Base-by-base conservation (phyloP, 495 filamentous ascomycete genomes). In the Platismatia glauca region DNA sequence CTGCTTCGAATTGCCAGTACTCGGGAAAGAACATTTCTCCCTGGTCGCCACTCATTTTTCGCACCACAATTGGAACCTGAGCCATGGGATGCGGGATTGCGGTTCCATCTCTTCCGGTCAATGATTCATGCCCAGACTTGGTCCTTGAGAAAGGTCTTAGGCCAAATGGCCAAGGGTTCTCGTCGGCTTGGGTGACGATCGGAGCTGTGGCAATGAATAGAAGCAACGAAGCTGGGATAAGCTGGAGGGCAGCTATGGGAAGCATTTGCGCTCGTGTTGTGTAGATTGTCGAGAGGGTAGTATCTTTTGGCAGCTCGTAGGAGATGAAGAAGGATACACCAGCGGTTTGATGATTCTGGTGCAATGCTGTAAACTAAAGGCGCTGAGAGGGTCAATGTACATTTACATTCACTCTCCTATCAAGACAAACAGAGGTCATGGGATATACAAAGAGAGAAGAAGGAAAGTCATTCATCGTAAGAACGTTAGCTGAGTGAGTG, bases 1-100 rank as follows among this genome's bases (percentile, higher is more conserved):
- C 57, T 46, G 63, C 44, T 18, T 69, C 76, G 60, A 84, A 86
- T 35, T 76, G 71, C 85, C 86, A 84, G 66, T 84, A 83, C 37
- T 82, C 75, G 39, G 76, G 76, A 67, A 86, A 86, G 75, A 97
- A 93, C 76, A 93, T 97, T 71, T 95, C 89, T 41, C 87, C 86
- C 63, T 89, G 84, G 70, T 96, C 89, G 7, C 71, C 75, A 56
- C 82, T 85, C 90, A 96, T 96, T 70, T 96, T 97, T 60, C 76
- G 74, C 27, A 90, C 74, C 18, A 72, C 81, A 16, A 76, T 67
- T 2, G 78, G 76, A 24, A 62, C 68, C 58, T 74, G 73, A 48
- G 63, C 16, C 58, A 57, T 39, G 76, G 37, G 57, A 69, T 67
- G 53, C 76, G 56, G 20, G 15, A 44, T 22, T n/a, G 29, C 4